Percentiles rank a stretch among this genome's conserved stretches.
Evolutionary conservation across 192 early-diverging fungal species (phyloP).

Genomic region (Linnemannia zychae): DNA sequence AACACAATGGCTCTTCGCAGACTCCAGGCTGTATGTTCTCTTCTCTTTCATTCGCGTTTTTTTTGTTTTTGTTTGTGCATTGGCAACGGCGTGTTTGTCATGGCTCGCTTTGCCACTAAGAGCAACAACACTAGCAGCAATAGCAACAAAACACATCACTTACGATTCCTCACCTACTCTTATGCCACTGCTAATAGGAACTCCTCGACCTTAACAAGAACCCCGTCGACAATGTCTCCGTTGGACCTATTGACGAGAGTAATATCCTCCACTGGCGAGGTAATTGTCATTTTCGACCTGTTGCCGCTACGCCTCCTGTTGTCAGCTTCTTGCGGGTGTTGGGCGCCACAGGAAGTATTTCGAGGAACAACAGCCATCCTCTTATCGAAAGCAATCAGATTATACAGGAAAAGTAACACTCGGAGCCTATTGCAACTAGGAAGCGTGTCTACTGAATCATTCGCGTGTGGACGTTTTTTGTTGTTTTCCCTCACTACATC

Average conservation of each 20-base stretch:
- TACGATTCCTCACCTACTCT: not conserved
- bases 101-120: no score
- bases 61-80: no score
- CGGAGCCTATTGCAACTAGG: not conserved
- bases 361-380: no score
- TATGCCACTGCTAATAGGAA: constrained; percentile 60
- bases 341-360: not conserved
- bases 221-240: constrained; percentile 68
- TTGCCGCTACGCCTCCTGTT: not conserved
- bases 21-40: constrained; percentile 44
- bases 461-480: not conserved
- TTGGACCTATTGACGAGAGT: constrained; percentile 67
- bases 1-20: constrained; percentile 52
- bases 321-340: not conserved
- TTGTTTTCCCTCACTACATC: not conserved
- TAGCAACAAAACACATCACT: not conserved
- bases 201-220: constrained; percentile 73
- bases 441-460: no score
- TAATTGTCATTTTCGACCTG: constrained; percentile 16
- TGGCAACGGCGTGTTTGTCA: no score
- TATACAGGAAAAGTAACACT: no score
- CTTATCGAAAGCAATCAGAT: no score
- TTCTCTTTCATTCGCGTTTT: no score
- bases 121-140: no score
- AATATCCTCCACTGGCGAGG: constrained; percentile 80